These are phyloP conservation scores for Saturnispora mendoncae DNA, from an alignment of 805 yeast species.

Conservation along the genomic window DNA sequence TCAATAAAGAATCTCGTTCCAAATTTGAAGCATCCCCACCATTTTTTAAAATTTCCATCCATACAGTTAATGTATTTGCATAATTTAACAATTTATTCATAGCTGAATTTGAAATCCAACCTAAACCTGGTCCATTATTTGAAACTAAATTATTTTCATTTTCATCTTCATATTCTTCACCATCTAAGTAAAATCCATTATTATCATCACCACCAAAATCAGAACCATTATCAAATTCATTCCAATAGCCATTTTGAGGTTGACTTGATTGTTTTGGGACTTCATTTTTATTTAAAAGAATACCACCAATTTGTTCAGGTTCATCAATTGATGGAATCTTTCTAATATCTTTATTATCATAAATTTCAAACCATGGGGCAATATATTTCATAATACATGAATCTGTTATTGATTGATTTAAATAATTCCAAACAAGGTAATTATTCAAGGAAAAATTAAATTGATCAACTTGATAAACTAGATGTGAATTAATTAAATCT, in stretches of 20 bases:
- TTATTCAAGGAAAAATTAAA: conserved; percentile 28
- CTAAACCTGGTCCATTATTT: conserved; percentile 8
- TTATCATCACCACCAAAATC: conserved; percentile 37
- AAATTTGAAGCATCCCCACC: neutral
- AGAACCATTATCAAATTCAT: conserved; percentile 56
- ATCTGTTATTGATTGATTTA: conserved; percentile 16
- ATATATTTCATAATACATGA: conserved; percentile 21
- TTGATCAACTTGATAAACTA: conserved; percentile 38
- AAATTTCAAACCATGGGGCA: conserved; percentile 28
- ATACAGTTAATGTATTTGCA: conserved; percentile 5
- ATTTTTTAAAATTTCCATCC: conserved; percentile 2
- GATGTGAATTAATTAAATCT: conserved; percentile 37
- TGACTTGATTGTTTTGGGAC: conserved; percentile 12
- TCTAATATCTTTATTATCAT: conserved; percentile 33
- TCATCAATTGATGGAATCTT: conserved; percentile 26
- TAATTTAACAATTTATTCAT: conserved; percentile 9
- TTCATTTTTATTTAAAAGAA: conserved; percentile 26
- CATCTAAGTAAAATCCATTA: conserved; percentile 32
- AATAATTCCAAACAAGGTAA: conserved; percentile 23
- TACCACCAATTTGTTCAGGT: conserved; percentile 18
- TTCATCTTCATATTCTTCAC: conserved; percentile 22
- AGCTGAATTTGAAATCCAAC: conserved; percentile 11
- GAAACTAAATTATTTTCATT: neutral
- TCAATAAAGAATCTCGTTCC: conserved; percentile 5
- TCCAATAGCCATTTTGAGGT: conserved; percentile 42